Evolutionary conservation across 305 asterid genomes (phyloP).

Genomic region (Fraxinus baroniana): DNA sequence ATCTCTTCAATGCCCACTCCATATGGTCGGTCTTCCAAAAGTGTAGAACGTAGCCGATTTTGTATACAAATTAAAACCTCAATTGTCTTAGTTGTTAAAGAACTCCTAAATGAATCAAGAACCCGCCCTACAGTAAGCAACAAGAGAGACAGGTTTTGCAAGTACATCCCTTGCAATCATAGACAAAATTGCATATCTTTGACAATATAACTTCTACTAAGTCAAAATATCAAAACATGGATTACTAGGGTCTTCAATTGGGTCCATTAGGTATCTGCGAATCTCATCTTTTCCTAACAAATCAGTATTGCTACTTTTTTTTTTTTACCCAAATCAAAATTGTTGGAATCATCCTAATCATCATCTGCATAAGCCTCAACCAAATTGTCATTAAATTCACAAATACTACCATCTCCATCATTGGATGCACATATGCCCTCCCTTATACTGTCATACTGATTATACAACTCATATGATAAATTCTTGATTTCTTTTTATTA

Average conservation of each 20-base stretch:
- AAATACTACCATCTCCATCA: neutral
- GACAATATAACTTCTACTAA: neutral
- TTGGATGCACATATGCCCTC: neutral
- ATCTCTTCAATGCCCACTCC: neutral
- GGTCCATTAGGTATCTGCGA: neutral
- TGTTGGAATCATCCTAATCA: neutral
- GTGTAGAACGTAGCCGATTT: neutral
- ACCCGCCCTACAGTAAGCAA: neutral
- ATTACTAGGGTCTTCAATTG: neutral
- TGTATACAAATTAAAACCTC: neutral
- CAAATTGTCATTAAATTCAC: neutral
- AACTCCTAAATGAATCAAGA: neutral
- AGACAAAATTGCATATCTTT: neutral
- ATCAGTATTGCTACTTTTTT: neutral
- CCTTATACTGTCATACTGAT: neutral
- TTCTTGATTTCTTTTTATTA: neutral
- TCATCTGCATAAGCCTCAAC: neutral
- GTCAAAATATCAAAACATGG: neutral
- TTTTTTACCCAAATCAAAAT: neutral
- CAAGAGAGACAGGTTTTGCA: neutral
- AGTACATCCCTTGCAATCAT: neutral
- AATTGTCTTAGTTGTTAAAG: constrained; percentile 1
- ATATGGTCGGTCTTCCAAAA: neutral
- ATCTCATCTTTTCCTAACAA: neutral
- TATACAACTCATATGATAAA: neutral